Conservation (phyloP, 306 rosid genomes). For the Alnus glutinosa region DNA sequence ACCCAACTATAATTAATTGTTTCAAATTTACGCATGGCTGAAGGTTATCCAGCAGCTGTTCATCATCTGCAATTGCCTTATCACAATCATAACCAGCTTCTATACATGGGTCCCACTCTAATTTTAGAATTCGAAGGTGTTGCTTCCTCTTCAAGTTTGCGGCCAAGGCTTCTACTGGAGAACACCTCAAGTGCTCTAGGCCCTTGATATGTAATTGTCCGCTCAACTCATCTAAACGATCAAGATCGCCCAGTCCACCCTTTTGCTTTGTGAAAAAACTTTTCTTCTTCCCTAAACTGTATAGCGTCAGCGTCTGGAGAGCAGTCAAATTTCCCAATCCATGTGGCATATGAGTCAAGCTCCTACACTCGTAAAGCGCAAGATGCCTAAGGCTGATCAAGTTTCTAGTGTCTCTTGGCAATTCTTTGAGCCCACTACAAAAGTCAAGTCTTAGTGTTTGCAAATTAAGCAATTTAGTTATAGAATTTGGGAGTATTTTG, state of each 20-base stretch:
- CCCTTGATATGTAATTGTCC: background rate
- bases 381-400: slow-evolving; percentile 23
- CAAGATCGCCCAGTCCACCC: slow-evolving; percentile 3
- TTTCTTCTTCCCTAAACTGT: background rate
- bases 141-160: slow-evolving; percentile 5
- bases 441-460: background rate
- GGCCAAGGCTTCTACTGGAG: background rate
- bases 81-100: too few species aligned
- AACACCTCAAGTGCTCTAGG: background rate
- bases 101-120: background rate
- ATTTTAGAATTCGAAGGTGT: background rate
- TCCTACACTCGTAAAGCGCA: background rate
- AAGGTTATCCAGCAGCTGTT: slow-evolving; percentile 11
- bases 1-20: background rate
- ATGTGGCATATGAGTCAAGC: background rate
- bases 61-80: too few species aligned
- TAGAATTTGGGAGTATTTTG: background rate
- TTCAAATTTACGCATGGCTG: slow-evolving; percentile 9
- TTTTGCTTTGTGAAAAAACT: background rate
- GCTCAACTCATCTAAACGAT: slow-evolving; percentile 3
- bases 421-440: slow-evolving; percentile 2
- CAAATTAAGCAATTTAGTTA: background rate
- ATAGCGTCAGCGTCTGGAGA: background rate
- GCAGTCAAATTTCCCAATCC: slow-evolving; percentile 1
- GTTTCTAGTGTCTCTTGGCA: slow-evolving; percentile 1